phyloP scores from a whole-genome alignment of 1,139 yeast species.

The Suhomyces taliae region DNA sequence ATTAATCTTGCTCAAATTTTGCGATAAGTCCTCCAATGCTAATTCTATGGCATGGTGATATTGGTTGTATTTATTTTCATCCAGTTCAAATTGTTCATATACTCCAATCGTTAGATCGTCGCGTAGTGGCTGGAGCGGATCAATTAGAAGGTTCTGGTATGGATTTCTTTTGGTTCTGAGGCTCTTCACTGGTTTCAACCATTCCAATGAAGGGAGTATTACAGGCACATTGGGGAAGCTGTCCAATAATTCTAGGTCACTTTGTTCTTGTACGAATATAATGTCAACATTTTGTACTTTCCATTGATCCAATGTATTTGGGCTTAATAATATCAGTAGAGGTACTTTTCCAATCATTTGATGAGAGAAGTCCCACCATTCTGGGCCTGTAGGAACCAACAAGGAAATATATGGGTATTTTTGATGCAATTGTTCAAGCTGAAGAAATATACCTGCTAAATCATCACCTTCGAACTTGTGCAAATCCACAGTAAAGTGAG shows the following conservation, averaged over 20 bases:
- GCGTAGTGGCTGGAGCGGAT: constrained; percentile 72
- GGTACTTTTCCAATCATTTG: background rate
- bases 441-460: background rate
- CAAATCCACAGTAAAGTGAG: background rate
- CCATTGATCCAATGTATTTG: background rate
- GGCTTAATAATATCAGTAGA: constrained; percentile 1
- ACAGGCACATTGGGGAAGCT: background rate
- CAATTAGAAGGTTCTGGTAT: constrained; percentile 16
- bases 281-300: constrained; percentile 1
- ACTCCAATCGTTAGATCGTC: constrained; percentile 57
- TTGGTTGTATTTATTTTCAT: constrained; percentile 61
- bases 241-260: background rate
- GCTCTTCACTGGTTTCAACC: background rate
- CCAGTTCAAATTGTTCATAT: constrained; percentile 71
- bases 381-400: background rate
- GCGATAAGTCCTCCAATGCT: constrained; percentile 44
- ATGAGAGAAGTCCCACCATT: constrained; percentile 1
- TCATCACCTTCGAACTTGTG: background rate
- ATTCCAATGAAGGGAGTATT: background rate
- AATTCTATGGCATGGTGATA: constrained; percentile 65
- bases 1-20: constrained; percentile 2
- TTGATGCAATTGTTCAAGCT: background rate
- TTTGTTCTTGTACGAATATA: background rate
- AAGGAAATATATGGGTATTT: constrained; percentile 1
- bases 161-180: no score